Evolutionary conservation across 192 early-diverging fungal species (phyloP), one percentile per base, ranked within the genome.

Genomic region (Coemansia sp.): DNA sequence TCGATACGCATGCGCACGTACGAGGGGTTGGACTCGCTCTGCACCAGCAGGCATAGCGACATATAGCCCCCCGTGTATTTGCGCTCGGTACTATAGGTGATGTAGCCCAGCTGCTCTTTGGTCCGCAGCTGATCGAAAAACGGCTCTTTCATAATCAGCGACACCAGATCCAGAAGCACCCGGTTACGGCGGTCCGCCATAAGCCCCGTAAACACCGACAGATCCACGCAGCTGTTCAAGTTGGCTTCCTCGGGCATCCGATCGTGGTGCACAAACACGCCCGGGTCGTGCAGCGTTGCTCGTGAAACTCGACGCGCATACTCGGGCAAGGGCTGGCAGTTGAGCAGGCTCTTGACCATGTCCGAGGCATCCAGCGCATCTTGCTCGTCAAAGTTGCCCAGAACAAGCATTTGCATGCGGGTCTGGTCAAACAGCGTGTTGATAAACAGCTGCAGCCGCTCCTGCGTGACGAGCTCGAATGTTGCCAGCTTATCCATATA

Each of bases 71-170:
- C 84, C 51, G 81, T 82, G 69, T 87, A 87, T 46, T 88, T 65
- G 60, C 72, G 72, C 11, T 74, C 40, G 14, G 71, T 79, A 54
- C 82, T 79, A 41, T 69, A 71, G 6, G 88, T 83, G 17, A 85
- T 70, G 60, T 89, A 88, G 2, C 90, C 90, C 9, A 91, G 80
- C 60, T 90, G 85, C 64, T 90, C 88, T 66, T 97, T 93, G 14
- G 96, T 98, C 18, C 96, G 82, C 46, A 98, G 74, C 57, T 94
- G 87, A 74, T 97, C 88, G 71, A 97, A 98, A 60, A 82, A 89
- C 28, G 93, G 92, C 65, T 98, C 94, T 42, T 88, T 79, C 15
- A 85, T 71, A 38, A 98, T 90, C 53, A 95, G 90, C 11, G 85
- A 81, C 50, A 93, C 56, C 41, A 98, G 80, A 32, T 82, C 76